A percentile compares a stretch with the other conserved stretches of the same genome.
phyloP scores from a whole-genome alignment of 1,284 basidiomycete genomes.

The Uromyces viciae-fabae region DNA sequence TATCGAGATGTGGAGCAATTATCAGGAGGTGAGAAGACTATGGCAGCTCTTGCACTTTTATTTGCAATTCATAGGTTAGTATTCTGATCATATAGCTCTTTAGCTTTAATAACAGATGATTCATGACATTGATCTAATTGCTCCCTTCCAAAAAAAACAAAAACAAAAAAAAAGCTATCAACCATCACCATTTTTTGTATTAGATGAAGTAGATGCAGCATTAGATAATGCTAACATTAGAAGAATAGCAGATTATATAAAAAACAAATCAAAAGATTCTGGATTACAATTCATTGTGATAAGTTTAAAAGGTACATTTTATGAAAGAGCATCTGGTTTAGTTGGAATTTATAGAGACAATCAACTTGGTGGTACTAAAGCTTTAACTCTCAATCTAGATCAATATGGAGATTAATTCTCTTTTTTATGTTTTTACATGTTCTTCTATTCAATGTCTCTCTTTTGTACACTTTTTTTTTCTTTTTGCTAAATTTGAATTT shows the following conservation, averaged over 20 bases:
- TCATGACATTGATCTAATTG: neutral
- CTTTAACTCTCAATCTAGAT: constrained; percentile 77
- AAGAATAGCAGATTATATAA: constrained; percentile 85
- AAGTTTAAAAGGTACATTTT: constrained; percentile 59
- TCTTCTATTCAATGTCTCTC: too few relatives aligned
- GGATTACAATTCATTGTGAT: constrained; percentile 55
- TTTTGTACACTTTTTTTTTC: too few relatives aligned
- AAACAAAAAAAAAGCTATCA: constrained; percentile 62
- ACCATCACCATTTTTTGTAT: constrained; percentile 95
- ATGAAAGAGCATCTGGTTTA: constrained; percentile 83
- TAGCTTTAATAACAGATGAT: neutral
- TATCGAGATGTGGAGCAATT: constrained; percentile 99
- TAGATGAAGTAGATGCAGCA: constrained; percentile 97
- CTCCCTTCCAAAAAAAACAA: neutral
- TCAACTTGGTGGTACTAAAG: constrained; percentile 81
- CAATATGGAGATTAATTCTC: constrained; percentile 50
- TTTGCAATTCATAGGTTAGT: constrained; percentile 82
- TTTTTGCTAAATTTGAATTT: too few relatives aligned
- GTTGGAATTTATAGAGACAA: constrained; percentile 93
- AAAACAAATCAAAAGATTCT: constrained; percentile 52
- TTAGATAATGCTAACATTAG: constrained; percentile 93
- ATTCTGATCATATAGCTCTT: neutral
- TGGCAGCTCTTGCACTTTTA: constrained; percentile 87
- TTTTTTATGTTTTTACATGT: too few relatives aligned
- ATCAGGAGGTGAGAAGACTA: constrained; percentile 97